phyloP scores from a whole-genome alignment of 2,329 filamentous ascomycete species.

The Microcera coccophila region DNA sequence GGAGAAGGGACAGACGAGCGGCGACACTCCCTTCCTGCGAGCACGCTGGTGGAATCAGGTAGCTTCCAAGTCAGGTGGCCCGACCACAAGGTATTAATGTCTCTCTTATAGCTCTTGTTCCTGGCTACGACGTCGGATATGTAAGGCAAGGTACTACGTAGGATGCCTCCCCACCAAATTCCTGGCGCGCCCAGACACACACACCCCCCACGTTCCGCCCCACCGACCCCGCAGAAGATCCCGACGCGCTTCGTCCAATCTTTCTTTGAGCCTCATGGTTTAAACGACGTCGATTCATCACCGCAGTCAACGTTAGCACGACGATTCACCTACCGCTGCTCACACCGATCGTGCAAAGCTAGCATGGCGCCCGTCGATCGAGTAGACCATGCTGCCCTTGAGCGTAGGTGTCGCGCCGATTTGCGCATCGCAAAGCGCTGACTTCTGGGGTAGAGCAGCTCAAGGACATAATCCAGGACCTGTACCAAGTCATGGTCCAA shows the following conservation, averaged over 20 bases:
- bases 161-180: too few species aligned
- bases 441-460: constrained; percentile 47
- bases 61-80: too few species aligned
- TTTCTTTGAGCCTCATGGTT: constrained; percentile 10
- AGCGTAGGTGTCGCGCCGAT: constrained; percentile 32
- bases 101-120: too few species aligned
- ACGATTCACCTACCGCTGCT: not conserved
- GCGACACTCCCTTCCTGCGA: too few species aligned
- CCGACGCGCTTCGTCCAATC: not conserved
- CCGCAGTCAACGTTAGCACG: not conserved
- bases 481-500: constrained; percentile 62
- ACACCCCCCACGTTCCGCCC: not conserved
- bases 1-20: too few species aligned
- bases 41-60: too few species aligned
- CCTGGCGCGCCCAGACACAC: not conserved
- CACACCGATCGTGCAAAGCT: too few species aligned
- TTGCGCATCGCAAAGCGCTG: constrained; percentile 1
- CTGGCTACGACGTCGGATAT: too few species aligned
- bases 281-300: constrained; percentile 2
- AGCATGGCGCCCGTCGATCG: constrained; percentile 42
- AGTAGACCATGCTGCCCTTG: constrained; percentile 36
- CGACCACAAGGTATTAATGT: too few species aligned
- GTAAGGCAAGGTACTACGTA: too few species aligned
- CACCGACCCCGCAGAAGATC: not conserved
- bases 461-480: constrained; percentile 60